Conservation (phyloP, 208 protist genomes). For the Leishmania aethiopica region DNA sequence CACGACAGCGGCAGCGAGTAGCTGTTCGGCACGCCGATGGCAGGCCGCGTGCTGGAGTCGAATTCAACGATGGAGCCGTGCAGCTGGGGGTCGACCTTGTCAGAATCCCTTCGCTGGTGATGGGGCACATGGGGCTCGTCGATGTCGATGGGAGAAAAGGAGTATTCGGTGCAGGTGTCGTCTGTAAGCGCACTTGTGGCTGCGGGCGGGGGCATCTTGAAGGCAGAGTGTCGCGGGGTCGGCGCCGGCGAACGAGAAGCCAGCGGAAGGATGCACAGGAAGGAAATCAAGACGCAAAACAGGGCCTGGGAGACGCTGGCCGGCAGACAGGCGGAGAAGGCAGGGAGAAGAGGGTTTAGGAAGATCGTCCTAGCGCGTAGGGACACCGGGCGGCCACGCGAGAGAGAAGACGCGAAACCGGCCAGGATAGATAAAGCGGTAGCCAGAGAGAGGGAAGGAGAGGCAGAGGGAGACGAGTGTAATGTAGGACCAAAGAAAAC, state of each 20-base stretch:
- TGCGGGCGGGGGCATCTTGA: neutral
- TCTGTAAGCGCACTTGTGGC: neutral
- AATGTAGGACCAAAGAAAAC: too few species aligned
- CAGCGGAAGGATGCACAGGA: neutral
- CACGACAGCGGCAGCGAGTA: conserved; percentile 76
- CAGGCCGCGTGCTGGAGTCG: conserved; percentile 31
- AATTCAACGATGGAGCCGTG: conserved; percentile 58
- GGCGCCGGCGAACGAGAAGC: neutral
- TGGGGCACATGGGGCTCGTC: neutral
- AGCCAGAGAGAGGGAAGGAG: too few species aligned
- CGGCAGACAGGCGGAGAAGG: neutral
- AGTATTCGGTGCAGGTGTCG: neutral
- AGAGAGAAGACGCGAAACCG: too few species aligned
- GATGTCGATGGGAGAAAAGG: neutral
- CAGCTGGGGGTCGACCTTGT: conserved; percentile 29
- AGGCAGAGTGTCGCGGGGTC: neutral
- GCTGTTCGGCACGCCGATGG: conserved; percentile 31
- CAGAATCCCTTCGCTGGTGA: neutral
- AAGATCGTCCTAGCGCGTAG: neutral
- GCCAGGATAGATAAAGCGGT: too few species aligned
- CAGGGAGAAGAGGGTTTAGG: neutral
- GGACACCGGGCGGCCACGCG: too few species aligned
- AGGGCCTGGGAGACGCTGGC: neutral
- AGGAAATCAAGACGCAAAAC: neutral
- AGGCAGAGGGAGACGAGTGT: too few species aligned